Conservation (phyloP, 805 yeast genomes). For the Sungouiella thailandica region DNA sequence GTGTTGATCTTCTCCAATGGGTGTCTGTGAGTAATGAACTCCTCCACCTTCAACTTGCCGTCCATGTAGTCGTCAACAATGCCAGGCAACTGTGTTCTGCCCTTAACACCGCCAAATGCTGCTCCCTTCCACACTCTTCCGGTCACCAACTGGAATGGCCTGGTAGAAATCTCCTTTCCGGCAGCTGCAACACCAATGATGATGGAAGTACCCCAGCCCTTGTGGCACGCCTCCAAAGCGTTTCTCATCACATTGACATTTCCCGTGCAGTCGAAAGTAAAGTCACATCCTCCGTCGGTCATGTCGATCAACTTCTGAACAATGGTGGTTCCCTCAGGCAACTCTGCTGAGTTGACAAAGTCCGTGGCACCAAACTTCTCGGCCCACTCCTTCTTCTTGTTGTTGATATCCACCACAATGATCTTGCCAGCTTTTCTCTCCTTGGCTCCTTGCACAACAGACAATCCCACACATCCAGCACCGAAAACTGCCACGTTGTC, state of each 20-base stretch:
- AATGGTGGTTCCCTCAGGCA: slow-evolving; percentile 68
- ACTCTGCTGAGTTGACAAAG: slow-evolving; percentile 78
- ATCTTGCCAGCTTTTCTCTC: slow-evolving; percentile 75
- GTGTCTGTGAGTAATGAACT: slow-evolving; percentile 90
- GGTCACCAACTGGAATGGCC: slow-evolving; percentile 98
- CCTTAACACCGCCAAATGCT: slow-evolving; percentile 99
- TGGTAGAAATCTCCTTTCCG: slow-evolving; percentile 91
- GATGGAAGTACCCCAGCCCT: slow-evolving; percentile 97
- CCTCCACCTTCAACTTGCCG: slow-evolving; percentile 85
- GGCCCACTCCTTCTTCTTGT: slow-evolving; percentile 82
- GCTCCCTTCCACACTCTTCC: slow-evolving; percentile 99
- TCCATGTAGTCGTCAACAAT: slow-evolving; percentile 79
- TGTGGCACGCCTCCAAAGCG: slow-evolving; percentile 96
- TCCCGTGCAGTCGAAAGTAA: slow-evolving; percentile 97
- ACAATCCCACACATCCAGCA: slow-evolving; percentile 95
- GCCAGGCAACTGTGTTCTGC: slow-evolving; percentile 91
- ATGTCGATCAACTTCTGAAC: slow-evolving; percentile 79
- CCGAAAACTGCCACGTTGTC: slow-evolving; percentile 96
- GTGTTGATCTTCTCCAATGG: slow-evolving; percentile 70
- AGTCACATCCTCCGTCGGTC: slow-evolving; percentile 97
- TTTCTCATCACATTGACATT: slow-evolving; percentile 91
- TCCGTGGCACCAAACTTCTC: slow-evolving; percentile 91
- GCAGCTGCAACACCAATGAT: slow-evolving; percentile 99
- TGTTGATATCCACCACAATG: slow-evolving; percentile 84
- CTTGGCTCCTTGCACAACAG: slow-evolving; percentile 93